These are phyloP conservation scores for Amanita molliuscula DNA, from an alignment of 768 basidiomycete genomes.

Conservation along the genomic window DNA sequence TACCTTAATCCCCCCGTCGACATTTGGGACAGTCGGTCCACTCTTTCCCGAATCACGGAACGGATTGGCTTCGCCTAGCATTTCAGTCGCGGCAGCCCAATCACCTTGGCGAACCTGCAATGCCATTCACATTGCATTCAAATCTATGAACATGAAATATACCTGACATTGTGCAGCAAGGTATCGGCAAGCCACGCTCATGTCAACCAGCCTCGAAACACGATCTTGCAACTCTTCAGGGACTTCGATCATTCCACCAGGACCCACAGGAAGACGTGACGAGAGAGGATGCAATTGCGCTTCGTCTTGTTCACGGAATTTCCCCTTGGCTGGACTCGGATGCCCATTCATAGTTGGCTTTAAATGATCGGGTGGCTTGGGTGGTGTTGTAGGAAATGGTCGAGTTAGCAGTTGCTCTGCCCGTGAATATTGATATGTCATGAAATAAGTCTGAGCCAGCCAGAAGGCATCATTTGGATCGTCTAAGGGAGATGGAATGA, in stretches of 20 bases:
- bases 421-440: slow-evolving; percentile 90
- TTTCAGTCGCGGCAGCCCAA: slow-evolving; percentile 85
- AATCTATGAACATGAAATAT: slow-evolving; percentile 8
- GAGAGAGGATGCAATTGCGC: slow-evolving; percentile 24
- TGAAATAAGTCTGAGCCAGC: slow-evolving; percentile 96
- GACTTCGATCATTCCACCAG: slow-evolving; percentile 61
- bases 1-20: slow-evolving; percentile 94
- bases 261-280: slow-evolving; percentile 59
- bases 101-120: slow-evolving; percentile 73
- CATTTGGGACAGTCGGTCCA: slow-evolving; percentile 64
- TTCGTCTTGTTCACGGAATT: slow-evolving; percentile 44
- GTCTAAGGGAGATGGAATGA: slow-evolving; percentile 31
- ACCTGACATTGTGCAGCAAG: slow-evolving; percentile 94
- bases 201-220: slow-evolving; percentile 77
- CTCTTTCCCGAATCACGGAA: slow-evolving; percentile 64
- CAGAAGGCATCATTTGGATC: slow-evolving; percentile 99
- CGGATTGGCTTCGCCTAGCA: slow-evolving; percentile 89
- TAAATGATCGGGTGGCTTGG: slow-evolving; percentile 24
- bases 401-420: slow-evolving; percentile 86
- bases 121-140: neutral
- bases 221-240: slow-evolving; percentile 53
- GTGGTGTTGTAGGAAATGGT: slow-evolving; percentile 57
- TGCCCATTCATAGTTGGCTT: slow-evolving; percentile 33
- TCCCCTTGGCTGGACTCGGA: slow-evolving; percentile 39
- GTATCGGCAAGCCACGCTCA: slow-evolving; percentile 93